Evolutionary conservation across 441 rosid genomes (phyloP).

Genomic region (Hura crepitans): DNA sequence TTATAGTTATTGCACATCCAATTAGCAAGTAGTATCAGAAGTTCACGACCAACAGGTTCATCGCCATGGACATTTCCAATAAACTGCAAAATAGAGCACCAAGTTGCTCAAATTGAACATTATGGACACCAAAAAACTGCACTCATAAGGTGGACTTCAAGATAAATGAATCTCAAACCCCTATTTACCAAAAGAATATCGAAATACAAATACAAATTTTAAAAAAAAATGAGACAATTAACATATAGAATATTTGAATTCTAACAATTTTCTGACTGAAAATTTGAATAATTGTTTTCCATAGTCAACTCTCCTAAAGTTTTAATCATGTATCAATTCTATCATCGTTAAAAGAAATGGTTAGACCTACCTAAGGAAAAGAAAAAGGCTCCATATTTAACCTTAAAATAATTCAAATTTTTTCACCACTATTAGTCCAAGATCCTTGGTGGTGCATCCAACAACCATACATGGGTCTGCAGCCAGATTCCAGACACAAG

Average conservation of each 20-base stretch:
- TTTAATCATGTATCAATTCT: background rate
- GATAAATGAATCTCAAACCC: background rate
- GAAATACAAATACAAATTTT: background rate
- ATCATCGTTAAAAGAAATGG: background rate
- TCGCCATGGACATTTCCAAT: slow-evolving; percentile 96
- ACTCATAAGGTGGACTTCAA: background rate
- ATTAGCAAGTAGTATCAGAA: slow-evolving; percentile 69
- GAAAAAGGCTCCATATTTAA: background rate
- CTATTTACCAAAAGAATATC: background rate
- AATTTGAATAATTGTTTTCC: background rate
- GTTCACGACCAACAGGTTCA: slow-evolving; percentile 94
- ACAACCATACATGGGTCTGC: background rate
- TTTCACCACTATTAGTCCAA: background rate
- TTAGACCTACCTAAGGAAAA: background rate
- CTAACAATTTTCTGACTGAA: background rate
- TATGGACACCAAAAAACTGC: background rate
- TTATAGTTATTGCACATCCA: slow-evolving; percentile 86
- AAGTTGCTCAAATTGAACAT: slow-evolving; percentile 19
- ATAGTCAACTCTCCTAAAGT: background rate
- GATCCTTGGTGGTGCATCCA: background rate
- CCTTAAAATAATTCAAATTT: background rate
- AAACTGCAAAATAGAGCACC: slow-evolving; percentile 46
- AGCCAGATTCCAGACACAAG: background rate
- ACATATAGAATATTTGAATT: background rate
- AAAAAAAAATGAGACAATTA: background rate